A percentile compares a stretch with the other conserved stretches of the same genome.
These are phyloP conservation scores for Terfezia boudieri DNA, from an alignment of 495 filamentous ascomycete species.

Conservation along the genomic window DNA sequence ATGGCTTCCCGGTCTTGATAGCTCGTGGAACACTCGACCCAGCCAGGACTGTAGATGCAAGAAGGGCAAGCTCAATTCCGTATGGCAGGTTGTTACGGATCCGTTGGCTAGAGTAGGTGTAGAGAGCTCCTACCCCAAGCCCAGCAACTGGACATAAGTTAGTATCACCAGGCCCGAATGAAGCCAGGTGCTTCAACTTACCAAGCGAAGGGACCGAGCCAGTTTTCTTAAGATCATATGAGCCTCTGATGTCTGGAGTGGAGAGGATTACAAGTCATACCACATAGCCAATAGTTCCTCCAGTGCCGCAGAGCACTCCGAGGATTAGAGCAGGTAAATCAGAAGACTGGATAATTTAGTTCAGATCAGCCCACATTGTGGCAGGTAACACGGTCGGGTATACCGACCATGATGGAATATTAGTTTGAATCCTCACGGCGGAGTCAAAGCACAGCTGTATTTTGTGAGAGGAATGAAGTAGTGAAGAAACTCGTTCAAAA, in stretches of 20 bases:
- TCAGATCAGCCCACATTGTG: too few species aligned
- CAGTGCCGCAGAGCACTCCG: conserved; percentile 59
- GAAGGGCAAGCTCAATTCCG: conserved; percentile 49
- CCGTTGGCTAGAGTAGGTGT: conserved; percentile 48
- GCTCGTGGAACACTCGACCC: conserved; percentile 67
- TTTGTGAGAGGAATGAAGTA: too few species aligned
- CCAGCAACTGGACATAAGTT: conserved; percentile 33
- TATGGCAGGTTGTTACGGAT: conserved; percentile 42
- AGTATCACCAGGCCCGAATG: background rate
- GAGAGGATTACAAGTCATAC: background rate
- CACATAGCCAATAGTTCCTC: conserved; percentile 62
- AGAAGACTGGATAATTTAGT: too few species aligned
- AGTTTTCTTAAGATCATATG: conserved; percentile 29
- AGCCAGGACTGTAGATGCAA: conserved; percentile 63
- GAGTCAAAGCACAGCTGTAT: too few species aligned
- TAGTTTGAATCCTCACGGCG: too few species aligned
- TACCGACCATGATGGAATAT: too few species aligned
- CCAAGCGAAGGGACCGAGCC: conserved; percentile 61
- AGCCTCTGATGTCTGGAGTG: background rate
- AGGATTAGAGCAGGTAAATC: conserved; percentile 44
- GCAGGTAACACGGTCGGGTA: too few species aligned
- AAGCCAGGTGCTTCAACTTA: background rate
- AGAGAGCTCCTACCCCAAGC: conserved; percentile 47
- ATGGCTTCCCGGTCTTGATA: conserved; percentile 29
- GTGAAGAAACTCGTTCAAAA: too few species aligned